phyloP scores from a whole-genome alignment of 129 eudicot species.

The Chrysanthemum seticuspe region DNA sequence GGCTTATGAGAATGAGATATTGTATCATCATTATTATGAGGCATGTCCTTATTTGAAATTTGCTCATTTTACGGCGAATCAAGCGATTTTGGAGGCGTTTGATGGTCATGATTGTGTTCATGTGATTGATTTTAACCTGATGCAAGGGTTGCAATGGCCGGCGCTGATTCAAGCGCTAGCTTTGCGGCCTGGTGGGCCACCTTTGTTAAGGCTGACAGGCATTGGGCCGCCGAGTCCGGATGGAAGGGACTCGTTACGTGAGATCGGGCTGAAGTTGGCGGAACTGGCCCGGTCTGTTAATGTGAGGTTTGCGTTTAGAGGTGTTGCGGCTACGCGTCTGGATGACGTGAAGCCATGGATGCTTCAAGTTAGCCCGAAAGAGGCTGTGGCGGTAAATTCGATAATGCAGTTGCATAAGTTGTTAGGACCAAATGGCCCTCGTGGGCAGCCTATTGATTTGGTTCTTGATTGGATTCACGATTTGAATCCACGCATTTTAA shows the following conservation, averaged over 20 bases:
- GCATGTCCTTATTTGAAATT: conserved; percentile 80
- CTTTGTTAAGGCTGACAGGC: conserved; percentile 58
- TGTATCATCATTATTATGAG: conserved; percentile 70
- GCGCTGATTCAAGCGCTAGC: conserved; percentile 86
- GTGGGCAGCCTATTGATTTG: conserved; percentile 38
- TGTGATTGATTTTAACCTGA: conserved; percentile 75
- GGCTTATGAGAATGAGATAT: conserved; percentile 44
- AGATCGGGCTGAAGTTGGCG: conserved; percentile 61
- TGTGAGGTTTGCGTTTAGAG: conserved; percentile 65
- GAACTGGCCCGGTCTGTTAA: conserved; percentile 65
- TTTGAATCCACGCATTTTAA: conserved; percentile 61
- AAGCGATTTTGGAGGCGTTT: conserved; percentile 82
- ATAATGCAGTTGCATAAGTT: conserved; percentile 65
- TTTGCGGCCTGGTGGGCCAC: conserved; percentile 74
- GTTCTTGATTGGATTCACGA: conserved; percentile 50
- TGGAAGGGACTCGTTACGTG: conserved; percentile 54
- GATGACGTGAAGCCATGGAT: conserved; percentile 70
- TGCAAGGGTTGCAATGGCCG: conserved; percentile 95
- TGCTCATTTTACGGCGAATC: conserved; percentile 91
- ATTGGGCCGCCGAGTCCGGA: conserved; percentile 59
- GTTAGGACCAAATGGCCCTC: conserved; percentile 33
- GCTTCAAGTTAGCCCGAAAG: conserved; percentile 57
- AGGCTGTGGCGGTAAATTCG: conserved; percentile 72
- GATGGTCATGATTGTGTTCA: conserved; percentile 73
- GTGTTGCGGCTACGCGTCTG: conserved; percentile 50